phyloP scores from a whole-genome alignment of 148 eudicot genomes.

The Fagopyrum esculentum region DNA sequence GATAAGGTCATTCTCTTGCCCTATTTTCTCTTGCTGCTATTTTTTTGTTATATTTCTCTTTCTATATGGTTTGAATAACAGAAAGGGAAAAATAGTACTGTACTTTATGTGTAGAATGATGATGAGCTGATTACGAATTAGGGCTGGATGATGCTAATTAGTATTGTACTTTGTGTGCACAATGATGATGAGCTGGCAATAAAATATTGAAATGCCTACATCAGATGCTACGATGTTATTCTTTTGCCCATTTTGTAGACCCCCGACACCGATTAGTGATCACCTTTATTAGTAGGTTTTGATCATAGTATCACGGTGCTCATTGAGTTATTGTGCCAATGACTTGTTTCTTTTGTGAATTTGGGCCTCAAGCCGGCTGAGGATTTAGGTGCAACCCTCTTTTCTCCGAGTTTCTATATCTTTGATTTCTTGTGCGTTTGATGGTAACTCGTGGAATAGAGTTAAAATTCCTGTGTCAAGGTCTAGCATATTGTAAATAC shows the following conservation, averaged over 20 bases:
- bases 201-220: not conserved
- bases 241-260: not conserved
- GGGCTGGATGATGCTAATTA: constrained; percentile 6
- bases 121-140: not conserved
- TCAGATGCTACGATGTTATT: not conserved
- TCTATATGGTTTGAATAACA: not conserved
- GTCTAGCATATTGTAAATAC: not conserved
- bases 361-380: not conserved
- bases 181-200: not conserved
- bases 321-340: not conserved
- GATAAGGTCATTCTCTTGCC: constrained; percentile 47
- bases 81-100: not conserved
- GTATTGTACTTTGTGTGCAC: not conserved
- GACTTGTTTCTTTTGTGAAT: not conserved
- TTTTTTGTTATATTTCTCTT: not conserved
- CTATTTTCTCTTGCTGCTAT: not conserved
- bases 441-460: not conserved
- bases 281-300: not conserved
- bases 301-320: not conserved
- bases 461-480: not conserved
- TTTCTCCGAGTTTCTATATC: not conserved
- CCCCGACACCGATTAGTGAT: not conserved
- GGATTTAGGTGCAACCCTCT: not conserved
- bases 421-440: not conserved
- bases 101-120: not conserved